Evolutionary conservation across 148 eudicot genomes (phyloP).

Genomic region (Simmondsia chinensis): DNA sequence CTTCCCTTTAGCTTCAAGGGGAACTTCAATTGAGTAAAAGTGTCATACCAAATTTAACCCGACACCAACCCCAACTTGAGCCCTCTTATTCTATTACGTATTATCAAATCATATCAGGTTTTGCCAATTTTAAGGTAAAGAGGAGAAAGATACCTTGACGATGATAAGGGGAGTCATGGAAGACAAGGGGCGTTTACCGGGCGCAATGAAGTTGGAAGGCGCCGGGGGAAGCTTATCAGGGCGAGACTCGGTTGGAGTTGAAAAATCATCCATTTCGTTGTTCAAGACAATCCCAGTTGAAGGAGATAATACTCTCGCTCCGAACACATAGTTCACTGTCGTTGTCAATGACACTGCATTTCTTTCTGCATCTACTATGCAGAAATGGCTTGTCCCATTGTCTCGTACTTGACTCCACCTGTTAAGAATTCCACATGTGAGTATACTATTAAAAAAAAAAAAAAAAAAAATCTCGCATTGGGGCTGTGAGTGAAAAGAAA

Average conservation of each 20-base stretch:
- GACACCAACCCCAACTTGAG: too few species aligned
- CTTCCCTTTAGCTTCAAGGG: too few species aligned
- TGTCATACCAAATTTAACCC: too few species aligned
- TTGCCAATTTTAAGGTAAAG: too few species aligned
- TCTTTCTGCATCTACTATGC: conserved; percentile 84
- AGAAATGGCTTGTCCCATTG: conserved; percentile 91
- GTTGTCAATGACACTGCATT: conserved; percentile 91
- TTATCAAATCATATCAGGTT: too few species aligned
- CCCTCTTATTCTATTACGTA: too few species aligned
- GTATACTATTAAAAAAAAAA: neutral
- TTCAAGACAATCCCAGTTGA: conserved; percentile 74
- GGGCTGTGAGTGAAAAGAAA: too few species aligned
- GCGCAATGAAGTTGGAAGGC: conserved; percentile 63
- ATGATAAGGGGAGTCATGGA: conserved; percentile 88
- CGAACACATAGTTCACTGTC: conserved; percentile 68
- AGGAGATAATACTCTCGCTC: conserved; percentile 66
- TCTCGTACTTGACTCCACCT: conserved; percentile 92
- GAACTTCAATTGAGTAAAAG: too few species aligned
- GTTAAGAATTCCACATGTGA: neutral
- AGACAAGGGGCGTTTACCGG: conserved; percentile 84
- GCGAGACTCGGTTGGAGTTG: conserved; percentile 52
- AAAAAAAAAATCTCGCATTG: neutral
- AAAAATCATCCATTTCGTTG: conserved; percentile 88
- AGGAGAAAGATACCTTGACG: conserved; percentile 38
- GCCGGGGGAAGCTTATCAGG: conserved; percentile 69